Evolutionary conservation across 176 grass and related monocot species (phyloP), one percentile per base, ranked within the genome.

Genomic region (Bromus sterilis): DNA sequence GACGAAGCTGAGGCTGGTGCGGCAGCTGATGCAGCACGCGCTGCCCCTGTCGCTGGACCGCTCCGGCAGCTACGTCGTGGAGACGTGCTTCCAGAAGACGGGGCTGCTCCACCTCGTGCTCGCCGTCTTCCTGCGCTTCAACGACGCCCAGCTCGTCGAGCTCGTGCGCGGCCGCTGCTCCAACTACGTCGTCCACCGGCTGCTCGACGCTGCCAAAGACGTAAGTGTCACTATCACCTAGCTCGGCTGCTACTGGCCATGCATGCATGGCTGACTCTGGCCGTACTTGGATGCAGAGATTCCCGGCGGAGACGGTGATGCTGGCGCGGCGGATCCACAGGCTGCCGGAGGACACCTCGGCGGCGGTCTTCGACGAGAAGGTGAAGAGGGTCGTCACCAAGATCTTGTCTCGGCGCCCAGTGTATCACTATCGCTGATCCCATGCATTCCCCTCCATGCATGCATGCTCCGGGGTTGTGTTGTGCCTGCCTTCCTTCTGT

Each of bases 151-250:
- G 40, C 77, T 89, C 71, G 51, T 20, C 53, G 41, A 70, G 1
- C 25, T 89, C 20, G 82, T 89, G 53, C 71, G 21, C 62, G 64
- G 71, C 62, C 0, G 0, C 18, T 56, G 1, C 63, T 28, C 77
- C 87, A 89, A 89, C 77, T 89, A 89, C 53, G 71, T 89, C 71
- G 59, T 85, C 32, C 72, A 80, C 51, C 76, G 76, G 77, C 82
- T 85, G 62, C 53, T 85, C 20, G 4, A 25, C 1, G 2, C 16
- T 0, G 46, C 37, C 76, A 84, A 32, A 26, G 13, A 24, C 11
- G 86, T 88, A 56, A 83, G 53, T 51, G 1, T 2, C 7, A 4
- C 13, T 10, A n/a, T 9, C 60, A 12, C 23, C 28, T 10, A 21
- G 26, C 60, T 37, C 26, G 0, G 2, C 11, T 53, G 20, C 39